A percentile compares a stretch with the other conserved stretches of the same genome.
Conservation (phyloP, 2,329 filamentous ascomycete species). For the Ascomycota sp. region DNA sequence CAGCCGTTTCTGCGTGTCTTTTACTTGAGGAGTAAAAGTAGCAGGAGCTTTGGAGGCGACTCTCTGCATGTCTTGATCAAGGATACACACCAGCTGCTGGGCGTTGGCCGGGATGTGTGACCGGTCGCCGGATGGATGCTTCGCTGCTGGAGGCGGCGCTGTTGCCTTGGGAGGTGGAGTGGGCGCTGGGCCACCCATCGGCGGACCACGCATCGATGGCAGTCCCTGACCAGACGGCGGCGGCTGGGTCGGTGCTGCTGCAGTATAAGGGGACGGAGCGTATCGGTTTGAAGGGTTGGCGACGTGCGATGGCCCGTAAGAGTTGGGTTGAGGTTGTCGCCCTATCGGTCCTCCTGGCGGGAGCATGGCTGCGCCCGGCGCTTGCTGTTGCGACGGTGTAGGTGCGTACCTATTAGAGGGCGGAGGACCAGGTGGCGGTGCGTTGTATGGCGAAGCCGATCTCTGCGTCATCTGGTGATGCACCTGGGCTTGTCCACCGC, state of each 20-base stretch:
- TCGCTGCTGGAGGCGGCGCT: conserved; percentile 31
- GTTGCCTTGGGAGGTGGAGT: conserved; percentile 24
- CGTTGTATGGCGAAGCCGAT: conserved; percentile 68
- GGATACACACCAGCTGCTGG: conserved; percentile 56
- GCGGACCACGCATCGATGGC: conserved; percentile 14
- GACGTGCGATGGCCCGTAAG: conserved; percentile 24
- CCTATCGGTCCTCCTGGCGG: conserved; percentile 18
- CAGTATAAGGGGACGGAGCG: conserved; percentile 12
- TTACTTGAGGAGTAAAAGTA: conserved; percentile 72
- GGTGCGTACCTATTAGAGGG: conserved; percentile 57
- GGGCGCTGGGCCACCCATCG: conserved; percentile 10
- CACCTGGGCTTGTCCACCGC: conserved; percentile 35
- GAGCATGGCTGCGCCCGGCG: conserved; percentile 15
- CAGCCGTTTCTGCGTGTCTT: conserved; percentile 81
- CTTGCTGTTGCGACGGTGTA: conserved; percentile 31
- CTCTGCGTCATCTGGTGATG: conserved; percentile 39
- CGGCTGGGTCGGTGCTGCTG: conserved; percentile 17
- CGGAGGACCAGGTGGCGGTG: conserved; percentile 47
- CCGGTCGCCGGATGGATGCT: conserved; percentile 65
- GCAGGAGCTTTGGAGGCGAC: conserved; percentile 68
- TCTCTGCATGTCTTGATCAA: conserved; percentile 67
- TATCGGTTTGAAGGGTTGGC: conserved; percentile 14
- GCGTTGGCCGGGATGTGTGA: conserved; percentile 66
- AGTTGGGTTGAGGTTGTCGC: conserved; percentile 23
- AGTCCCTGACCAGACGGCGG: conserved; percentile 16